Conservation (phyloP, 2,329 filamentous ascomycete species). For the Penicillium decumbens region DNA sequence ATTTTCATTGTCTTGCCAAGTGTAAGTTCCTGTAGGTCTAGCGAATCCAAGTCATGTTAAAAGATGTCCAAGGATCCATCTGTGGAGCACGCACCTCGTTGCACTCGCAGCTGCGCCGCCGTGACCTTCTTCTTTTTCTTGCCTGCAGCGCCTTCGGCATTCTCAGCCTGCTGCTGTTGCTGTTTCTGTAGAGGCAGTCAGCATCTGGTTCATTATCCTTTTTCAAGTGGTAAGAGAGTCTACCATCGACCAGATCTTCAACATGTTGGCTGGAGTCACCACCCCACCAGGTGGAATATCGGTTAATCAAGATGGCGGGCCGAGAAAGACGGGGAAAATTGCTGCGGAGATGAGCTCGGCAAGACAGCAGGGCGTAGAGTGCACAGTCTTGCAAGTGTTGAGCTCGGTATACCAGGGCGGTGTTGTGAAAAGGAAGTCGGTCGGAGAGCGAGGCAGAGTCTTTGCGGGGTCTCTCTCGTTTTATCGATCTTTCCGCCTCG, state of each 20-base stretch:
- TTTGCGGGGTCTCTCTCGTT: conserved; percentile 1
- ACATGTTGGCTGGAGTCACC: conserved; percentile 60
- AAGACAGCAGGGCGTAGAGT: background rate
- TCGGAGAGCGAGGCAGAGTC: background rate
- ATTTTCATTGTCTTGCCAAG: conserved; percentile 55
- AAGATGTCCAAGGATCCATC: background rate
- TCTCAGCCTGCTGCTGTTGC: conserved; percentile 96
- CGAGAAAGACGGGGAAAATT: background rate
- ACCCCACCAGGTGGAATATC: conserved; percentile 16
- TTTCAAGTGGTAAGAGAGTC: conserved; percentile 18
- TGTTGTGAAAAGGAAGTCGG: background rate
- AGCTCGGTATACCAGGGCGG: background rate
- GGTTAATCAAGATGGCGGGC: background rate
- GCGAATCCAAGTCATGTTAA: background rate
- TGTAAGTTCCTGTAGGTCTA: conserved; percentile 47
- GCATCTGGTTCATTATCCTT: background rate
- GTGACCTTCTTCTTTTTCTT: conserved; percentile 99
- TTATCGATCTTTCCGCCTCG: conserved; percentile 3
- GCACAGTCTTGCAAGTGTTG: background rate
- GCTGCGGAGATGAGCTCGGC: background rate
- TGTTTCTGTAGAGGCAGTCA: conserved; percentile 44
- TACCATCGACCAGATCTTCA: conserved; percentile 99
- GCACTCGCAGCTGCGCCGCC: conserved; percentile 87
- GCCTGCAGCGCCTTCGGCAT: conserved; percentile 71
- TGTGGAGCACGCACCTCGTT: conserved; percentile 66